phyloP scores from a whole-genome alignment of 2,329 filamentous ascomycete genomes.

The Aspergillus ochraceus region DNA sequence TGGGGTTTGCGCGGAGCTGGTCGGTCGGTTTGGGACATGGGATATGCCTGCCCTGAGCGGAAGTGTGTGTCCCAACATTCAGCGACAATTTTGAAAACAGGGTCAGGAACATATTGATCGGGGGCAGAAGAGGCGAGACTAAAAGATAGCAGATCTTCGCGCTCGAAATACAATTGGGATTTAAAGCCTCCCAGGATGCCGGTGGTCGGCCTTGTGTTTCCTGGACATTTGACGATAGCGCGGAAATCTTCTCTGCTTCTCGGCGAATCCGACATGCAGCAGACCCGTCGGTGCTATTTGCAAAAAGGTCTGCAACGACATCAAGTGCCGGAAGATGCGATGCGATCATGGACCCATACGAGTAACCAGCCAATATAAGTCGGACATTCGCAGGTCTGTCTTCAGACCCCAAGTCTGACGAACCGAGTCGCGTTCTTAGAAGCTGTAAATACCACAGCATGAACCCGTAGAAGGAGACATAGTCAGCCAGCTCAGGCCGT shows the following conservation, averaged over 20 bases:
- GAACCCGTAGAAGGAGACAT: constrained; percentile 78
- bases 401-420: not conserved
- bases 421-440: constrained; percentile 41
- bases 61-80: constrained; percentile 28
- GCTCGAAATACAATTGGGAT: constrained; percentile 7
- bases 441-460: constrained; percentile 70
- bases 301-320: constrained; percentile 62
- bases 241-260: constrained; percentile 67
- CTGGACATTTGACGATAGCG: constrained; percentile 57
- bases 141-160: constrained; percentile 53
- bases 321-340: constrained; percentile 64
- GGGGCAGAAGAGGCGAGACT: constrained; percentile 62
- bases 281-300: constrained; percentile 53
- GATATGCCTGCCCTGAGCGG: constrained; percentile 28
- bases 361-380: constrained; percentile 75
- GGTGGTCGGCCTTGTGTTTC: not conserved
- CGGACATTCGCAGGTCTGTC: constrained; percentile 18
- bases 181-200: constrained; percentile 11
- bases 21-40: constrained; percentile 52
- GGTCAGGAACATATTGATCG: constrained; percentile 62
- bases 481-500: constrained; percentile 77
- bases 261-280: constrained; percentile 68
- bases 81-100: constrained; percentile 53
- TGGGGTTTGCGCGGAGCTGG: constrained; percentile 55
- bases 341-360: constrained; percentile 83